Evolutionary conservation across 805 yeast species (phyloP), one percentile per base, ranked within the genome.

Genomic region (Candida glaebosa): DNA sequence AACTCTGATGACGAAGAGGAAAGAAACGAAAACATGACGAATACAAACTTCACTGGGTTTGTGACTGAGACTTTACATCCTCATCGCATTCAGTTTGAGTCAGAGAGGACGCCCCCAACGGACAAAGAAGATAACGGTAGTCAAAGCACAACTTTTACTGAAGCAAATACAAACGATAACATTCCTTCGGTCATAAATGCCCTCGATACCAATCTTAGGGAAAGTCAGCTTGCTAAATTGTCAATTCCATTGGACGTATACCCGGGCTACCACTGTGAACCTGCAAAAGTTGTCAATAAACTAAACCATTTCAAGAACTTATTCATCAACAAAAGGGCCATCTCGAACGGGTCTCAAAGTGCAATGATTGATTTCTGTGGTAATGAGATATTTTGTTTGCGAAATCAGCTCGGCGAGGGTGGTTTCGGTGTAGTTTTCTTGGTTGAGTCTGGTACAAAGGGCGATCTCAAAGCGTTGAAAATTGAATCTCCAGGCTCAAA

Each of bases 341-440:
- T 51, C 49, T 53, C 51, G 47, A 57, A 54, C 52, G 73, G 62
- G 42, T 62, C 54, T 19, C 65, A 51, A 44, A 48, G 63, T 26
- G 65, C 79, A 0, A 66, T 78, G 45, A 48, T 78, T 10, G 74
- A 75, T 41, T 67, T 57, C 22, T 64, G 67, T 30, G 73, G 69
- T 5, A 68, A 65, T 19, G 73, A 69, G 31, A 61, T 73, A 3
- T 75, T 59, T 47, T 76, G 78, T 44, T 58, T 82, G 41, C 68
- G 73, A 19, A 64, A 67, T 37, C 77, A 79, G 51, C 61, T 89
- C 9, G 96, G 96, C 0, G 76, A 75, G 52, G 95, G 95, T n/a
- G 93, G 90, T 0, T 82, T 70, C 63, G 95, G 90, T 0, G 71
- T 78, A 2, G 95, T 87, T 0, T 87, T 79, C 55, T 63, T 87